A percentile compares a stretch with the other conserved stretches of the same genome.
phyloP scores from a whole-genome alignment of 495 filamentous ascomycete species.

The Podospora appendiculata region DNA sequence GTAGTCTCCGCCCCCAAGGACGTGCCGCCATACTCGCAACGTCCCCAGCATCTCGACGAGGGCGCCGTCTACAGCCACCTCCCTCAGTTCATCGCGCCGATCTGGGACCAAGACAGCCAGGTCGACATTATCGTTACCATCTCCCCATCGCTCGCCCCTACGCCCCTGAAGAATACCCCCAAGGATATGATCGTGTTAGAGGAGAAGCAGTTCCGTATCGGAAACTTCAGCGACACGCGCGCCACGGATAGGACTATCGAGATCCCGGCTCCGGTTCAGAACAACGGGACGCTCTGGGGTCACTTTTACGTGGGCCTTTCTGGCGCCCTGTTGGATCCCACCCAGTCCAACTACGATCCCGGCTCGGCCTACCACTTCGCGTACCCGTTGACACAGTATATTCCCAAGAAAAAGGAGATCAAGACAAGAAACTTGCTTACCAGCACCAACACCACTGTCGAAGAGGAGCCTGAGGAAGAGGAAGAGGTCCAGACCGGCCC shows the following conservation, averaged over 20 bases:
- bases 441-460: conserved; percentile 41
- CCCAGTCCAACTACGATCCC: conserved; percentile 59
- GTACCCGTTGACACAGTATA: conserved; percentile 78
- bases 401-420: conserved; percentile 80
- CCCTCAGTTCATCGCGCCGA: conserved; percentile 72
- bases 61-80: conserved; percentile 62
- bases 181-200: conserved; percentile 57
- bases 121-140: conserved; percentile 84
- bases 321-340: conserved; percentile 69
- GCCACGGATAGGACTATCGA: conserved; percentile 68
- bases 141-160: conserved; percentile 62
- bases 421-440: conserved; percentile 87
- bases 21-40: conserved; percentile 60
- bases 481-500: conserved; percentile 44
- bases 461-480: conserved; percentile 35
- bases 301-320: conserved; percentile 82
- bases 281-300: conserved; percentile 89
- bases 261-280: conserved; percentile 72
- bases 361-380: conserved; percentile 73
- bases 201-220: conserved; percentile 75
- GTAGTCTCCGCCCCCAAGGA: conserved; percentile 31
- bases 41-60: conserved; percentile 49
- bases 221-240: conserved; percentile 72
- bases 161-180: conserved; percentile 52
- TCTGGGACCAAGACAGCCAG: conserved; percentile 72